A percentile compares a stretch with the other conserved stretches of the same genome.
Evolutionary conservation across 2,329 filamentous ascomycete species (phyloP).

Genomic region (Talaromyces sp.): DNA sequence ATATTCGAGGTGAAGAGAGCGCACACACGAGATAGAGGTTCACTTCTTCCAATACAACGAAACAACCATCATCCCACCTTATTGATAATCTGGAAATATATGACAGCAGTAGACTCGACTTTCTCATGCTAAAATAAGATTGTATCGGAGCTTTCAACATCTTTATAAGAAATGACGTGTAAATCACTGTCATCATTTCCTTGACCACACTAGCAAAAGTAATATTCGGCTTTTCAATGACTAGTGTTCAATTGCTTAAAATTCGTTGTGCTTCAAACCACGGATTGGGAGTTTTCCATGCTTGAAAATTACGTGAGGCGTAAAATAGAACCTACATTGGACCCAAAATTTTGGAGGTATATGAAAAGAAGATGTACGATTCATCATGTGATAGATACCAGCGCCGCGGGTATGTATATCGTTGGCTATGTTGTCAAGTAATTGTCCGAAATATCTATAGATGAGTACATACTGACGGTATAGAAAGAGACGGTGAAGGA

Average conservation of each 20-base stretch:
- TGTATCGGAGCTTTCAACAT: background rate
- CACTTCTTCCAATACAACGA: background rate
- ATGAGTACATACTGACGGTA: background rate
- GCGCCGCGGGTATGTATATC: background rate
- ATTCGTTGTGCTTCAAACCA: background rate
- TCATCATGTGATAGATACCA: background rate
- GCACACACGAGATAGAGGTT: no score
- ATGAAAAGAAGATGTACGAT: background rate
- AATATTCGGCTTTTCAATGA: background rate
- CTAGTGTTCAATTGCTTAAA: background rate
- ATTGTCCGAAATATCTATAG: background rate
- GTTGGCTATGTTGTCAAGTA: background rate
- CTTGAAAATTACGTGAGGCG: background rate
- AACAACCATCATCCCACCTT: background rate
- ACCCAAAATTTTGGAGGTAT: no score
- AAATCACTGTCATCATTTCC: background rate
- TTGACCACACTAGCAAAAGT: background rate
- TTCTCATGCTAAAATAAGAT: background rate
- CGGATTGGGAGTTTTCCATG: background rate
- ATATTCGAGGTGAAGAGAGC: no score
- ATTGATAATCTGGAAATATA: background rate
- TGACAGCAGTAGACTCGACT: background rate
- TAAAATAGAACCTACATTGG: no score
- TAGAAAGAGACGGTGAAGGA: background rate
- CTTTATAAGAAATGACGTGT: background rate